Conservation (phyloP, 192 early-diverging fungal species). For the Dissophora globulifera region DNA sequence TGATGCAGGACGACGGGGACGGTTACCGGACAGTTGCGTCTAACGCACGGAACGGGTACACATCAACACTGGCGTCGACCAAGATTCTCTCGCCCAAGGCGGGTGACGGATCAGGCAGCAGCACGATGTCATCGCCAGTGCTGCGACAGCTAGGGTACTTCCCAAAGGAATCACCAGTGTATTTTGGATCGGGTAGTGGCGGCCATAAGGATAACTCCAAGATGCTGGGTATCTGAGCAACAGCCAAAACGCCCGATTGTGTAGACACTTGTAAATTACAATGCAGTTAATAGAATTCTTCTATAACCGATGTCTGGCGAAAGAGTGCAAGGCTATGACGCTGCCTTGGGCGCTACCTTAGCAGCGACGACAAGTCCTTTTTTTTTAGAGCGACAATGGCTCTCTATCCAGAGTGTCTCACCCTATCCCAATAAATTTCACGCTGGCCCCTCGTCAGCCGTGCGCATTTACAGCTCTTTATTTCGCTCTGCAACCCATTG, state of each 20-base stretch:
- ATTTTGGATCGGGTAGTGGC: constrained; percentile 1
- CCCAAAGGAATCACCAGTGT: constrained; percentile 1
- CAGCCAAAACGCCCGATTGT: not conserved
- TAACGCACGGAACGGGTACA: constrained; percentile 11
- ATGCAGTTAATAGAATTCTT: too few species aligned
- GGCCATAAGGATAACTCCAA: constrained; percentile 1
- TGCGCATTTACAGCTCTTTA: too few species aligned
- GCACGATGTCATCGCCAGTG: not conserved
- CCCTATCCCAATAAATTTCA: not conserved
- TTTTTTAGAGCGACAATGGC: too few species aligned
- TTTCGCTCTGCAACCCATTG: too few species aligned
- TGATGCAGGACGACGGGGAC: not conserved
- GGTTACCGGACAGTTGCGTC: too few species aligned
- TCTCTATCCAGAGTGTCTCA: too few species aligned
- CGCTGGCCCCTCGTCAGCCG: not conserved
- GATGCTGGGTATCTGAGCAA: constrained; percentile 6
- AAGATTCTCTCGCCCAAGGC: not conserved
- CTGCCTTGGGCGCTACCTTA: too few species aligned
- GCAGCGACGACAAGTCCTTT: too few species aligned
- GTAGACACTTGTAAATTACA: too few species aligned
- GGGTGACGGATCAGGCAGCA: not conserved
- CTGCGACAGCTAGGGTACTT: not conserved
- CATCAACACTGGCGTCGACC: not conserved
- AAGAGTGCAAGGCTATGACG: too few species aligned
- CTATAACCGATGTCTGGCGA: too few species aligned